Evolutionary conservation across 345 rosid genomes (phyloP), one percentile per base, ranked within the genome.

Genomic region (Hibiscus trionum): DNA sequence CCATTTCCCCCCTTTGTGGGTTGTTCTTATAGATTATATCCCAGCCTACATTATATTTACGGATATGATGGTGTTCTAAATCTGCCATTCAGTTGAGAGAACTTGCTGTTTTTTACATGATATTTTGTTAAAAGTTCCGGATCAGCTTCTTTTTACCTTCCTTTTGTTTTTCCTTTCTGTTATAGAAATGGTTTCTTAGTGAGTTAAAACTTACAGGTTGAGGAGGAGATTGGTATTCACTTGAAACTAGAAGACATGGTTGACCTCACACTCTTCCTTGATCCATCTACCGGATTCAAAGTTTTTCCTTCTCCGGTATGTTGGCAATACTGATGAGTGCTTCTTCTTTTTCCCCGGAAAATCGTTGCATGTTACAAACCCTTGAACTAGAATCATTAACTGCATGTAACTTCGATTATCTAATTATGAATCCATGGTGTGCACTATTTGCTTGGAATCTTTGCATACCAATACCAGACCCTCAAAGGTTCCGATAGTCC

Each of bases 181-280:
- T 47, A 27, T 49, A 8, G 15, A 49, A 67, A 47, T 47, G 7
- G 27, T 66, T 7, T 46, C 14, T 47, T 66, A 46, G 46, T 3
- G 50, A 31, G 61, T n/a, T 33, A 47, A 31, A 53, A 58, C 35
- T 56, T 63, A 50, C 80, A 94, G 97, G 93, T 94, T 11, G 93
- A 90, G 82, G 98, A 94, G 79, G 98, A 94, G 76, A 86, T 83
- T 0, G 93, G 97, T 74, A 90, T 91, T 73, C 86, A 83, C 42
- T 77, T 94, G 70, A 91, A 79, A 31, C 77, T 83, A 1, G 90
- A 86, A 73, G 91, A 88, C 78, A 84, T 90, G 93, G 79, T 94
- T 73, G 94, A 94, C 78, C 93, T 94, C 76, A 88, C 98, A 2
- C 82, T 92, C 72, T 91, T 94, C 80, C 87, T 91, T 47, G 87